Conservation (phyloP, 805 yeast genomes). For the Hanseniaspora guilliermondii region DNA sequence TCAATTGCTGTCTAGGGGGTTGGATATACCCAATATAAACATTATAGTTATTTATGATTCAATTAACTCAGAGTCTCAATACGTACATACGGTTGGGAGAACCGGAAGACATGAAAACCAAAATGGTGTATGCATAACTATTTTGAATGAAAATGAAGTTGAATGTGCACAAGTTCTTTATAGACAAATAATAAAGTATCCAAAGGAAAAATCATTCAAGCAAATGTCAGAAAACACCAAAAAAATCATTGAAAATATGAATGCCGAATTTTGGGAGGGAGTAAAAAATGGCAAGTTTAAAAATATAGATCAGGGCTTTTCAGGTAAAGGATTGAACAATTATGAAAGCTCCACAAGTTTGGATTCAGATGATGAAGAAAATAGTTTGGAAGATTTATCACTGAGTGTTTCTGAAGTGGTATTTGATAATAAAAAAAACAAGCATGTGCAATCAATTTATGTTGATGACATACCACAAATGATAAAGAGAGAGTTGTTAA, state of each 20-base stretch:
- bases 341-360: not conserved
- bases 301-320: conserved; percentile 60
- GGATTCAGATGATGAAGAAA: not conserved
- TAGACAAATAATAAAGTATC: conserved; percentile 28
- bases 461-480: conserved; percentile 5
- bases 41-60: conserved; percentile 72
- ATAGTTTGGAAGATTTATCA: not conserved
- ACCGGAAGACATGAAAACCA: conserved; percentile 82
- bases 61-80: conserved; percentile 85
- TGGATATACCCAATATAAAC: conserved; percentile 78
- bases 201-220: conserved; percentile 39
- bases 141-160: conserved; percentile 45
- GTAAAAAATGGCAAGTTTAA: conserved; percentile 55
- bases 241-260: conserved; percentile 31
- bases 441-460: not conserved
- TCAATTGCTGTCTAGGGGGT: conserved; percentile 86
- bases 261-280: conserved; percentile 44
- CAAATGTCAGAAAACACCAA: conserved; percentile 34
- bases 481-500: conserved; percentile 5
- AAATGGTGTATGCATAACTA: conserved; percentile 65
- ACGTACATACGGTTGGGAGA: conserved; percentile 90
- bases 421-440: conserved; percentile 1
- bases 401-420: not conserved
- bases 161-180: conserved; percentile 59
- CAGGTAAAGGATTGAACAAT: conserved; percentile 82